These are phyloP conservation scores for Chlamydomonas reinhardtii DNA, from an alignment of 163 green algal genomes.

Conservation along the genomic window DNA sequence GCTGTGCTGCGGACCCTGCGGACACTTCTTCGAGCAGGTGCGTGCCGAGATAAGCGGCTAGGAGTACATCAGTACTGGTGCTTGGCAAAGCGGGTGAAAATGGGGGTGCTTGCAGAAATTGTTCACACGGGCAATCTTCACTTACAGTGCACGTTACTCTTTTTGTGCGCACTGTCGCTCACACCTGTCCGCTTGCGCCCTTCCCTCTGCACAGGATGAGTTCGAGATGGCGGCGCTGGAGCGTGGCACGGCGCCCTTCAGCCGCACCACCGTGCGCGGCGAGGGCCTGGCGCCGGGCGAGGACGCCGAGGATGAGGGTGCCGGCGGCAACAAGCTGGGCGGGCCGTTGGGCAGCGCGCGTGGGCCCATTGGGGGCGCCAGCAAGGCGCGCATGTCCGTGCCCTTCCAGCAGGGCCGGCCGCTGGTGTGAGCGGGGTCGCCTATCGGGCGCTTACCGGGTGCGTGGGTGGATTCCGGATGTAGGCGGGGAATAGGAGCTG, in stretches of 20 bases:
- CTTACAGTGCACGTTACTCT: too few species aligned
- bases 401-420: constrained; percentile 1
- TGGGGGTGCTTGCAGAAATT: too few species aligned
- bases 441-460: too few species aligned
- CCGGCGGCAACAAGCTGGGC: neutral
- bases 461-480: too few species aligned
- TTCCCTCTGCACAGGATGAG: constrained; percentile 65
- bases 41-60: too few species aligned
- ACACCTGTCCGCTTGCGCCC: too few species aligned
- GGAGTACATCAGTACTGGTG: too few species aligned
- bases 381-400: constrained; percentile 24
- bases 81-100: too few species aligned
- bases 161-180: too few species aligned
- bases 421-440: neutral
- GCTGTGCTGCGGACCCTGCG: constrained; percentile 73
- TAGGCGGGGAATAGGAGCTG: too few species aligned
- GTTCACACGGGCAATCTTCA: too few species aligned
- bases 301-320: constrained; percentile 18
- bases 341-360: neutral
- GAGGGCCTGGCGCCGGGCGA: constrained; percentile 50
- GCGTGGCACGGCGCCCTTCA: constrained; percentile 66
- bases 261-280: constrained; percentile 46
- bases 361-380: neutral
- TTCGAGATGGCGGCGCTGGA: constrained; percentile 82
- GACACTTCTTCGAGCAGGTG: constrained; percentile 84